Evolutionary conservation across 768 basidiomycete species (phyloP).

Genomic region (Boletus huronensis): DNA sequence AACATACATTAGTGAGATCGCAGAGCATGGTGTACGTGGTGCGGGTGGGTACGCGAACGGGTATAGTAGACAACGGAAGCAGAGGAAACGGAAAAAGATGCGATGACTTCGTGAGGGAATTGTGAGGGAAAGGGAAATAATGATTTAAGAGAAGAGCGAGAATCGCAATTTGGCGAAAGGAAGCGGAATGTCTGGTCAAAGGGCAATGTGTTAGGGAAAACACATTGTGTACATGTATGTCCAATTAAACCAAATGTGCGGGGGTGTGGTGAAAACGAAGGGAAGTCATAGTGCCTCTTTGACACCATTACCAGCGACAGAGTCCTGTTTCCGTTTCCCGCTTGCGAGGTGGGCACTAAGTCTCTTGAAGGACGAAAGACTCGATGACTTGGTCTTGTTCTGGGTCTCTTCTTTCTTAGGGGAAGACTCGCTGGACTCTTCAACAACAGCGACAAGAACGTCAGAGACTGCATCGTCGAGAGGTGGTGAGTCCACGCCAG

Average conservation of each 20-base stretch:
- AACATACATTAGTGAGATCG: conserved; percentile 32
- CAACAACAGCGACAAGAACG: conserved; percentile 34
- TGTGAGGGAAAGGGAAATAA: conserved; percentile 13
- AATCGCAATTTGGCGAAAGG: conserved; percentile 4
- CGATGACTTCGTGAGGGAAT: conserved; percentile 12
- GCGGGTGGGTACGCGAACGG: conserved; percentile 29
- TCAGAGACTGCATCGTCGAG: conserved; percentile 37
- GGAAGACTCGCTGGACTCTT: conserved; percentile 27
- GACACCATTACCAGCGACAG: conserved; percentile 43
- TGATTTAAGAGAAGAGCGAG: conserved; percentile 8
- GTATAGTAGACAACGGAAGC: conserved; percentile 26
- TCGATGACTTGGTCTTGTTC: conserved; percentile 50
- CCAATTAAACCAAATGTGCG: conserved; percentile 17
- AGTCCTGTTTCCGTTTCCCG: conserved; percentile 51
- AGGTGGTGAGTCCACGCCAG: conserved; percentile 27
- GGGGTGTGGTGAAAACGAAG: conserved; percentile 9
- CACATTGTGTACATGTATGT: conserved; percentile 23
- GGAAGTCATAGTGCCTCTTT: conserved; percentile 36
- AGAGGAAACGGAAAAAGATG: conserved; percentile 10
- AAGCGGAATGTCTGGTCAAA: conserved; percentile 11
- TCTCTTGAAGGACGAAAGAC: conserved; percentile 56
- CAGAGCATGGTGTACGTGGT: conserved; percentile 28
- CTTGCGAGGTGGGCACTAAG: conserved; percentile 41
- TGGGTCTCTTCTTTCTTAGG: conserved; percentile 37
- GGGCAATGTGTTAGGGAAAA: conserved; percentile 4